Evolutionary conservation across 2,329 filamentous ascomycete genomes (phyloP).

Genomic region (Thermothelomyces thermophilus): DNA sequence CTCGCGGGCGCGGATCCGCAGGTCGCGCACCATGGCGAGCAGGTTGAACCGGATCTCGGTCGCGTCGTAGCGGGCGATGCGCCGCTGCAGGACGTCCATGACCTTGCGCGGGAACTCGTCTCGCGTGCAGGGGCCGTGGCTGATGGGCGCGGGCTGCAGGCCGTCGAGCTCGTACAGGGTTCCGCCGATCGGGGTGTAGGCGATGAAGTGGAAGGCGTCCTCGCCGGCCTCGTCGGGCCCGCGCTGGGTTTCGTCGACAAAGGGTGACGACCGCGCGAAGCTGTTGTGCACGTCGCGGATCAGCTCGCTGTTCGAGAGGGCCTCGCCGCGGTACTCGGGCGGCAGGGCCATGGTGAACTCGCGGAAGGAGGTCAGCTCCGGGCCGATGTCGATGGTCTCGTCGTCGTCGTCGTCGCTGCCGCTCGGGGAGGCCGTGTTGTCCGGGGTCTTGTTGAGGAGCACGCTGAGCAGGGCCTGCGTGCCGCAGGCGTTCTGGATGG

Average conservation of each 20-base stretch:
- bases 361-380: slow-evolving; percentile 67
- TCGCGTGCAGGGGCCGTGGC: slow-evolving; percentile 68
- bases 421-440: slow-evolving; percentile 26
- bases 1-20: slow-evolving; percentile 68
- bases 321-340: slow-evolving; percentile 59
- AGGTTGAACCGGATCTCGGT: slow-evolving; percentile 94
- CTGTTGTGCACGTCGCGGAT: slow-evolving; percentile 82
- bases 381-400: slow-evolving; percentile 61
- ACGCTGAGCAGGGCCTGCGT: slow-evolving; percentile 92
- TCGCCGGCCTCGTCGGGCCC: slow-evolving; percentile 65
- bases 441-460: slow-evolving; percentile 71
- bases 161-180: slow-evolving; percentile 92
- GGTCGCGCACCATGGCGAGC: slow-evolving; percentile 82
- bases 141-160: slow-evolving; percentile 85
- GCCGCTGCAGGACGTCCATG: slow-evolving; percentile 76
- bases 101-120: slow-evolving; percentile 72
- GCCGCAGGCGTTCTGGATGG: slow-evolving; percentile 96
- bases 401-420: slow-evolving; percentile 13
- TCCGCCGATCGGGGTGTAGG: slow-evolving; percentile 76
- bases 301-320: slow-evolving; percentile 56
- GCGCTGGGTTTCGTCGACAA: slow-evolving; percentile 81
- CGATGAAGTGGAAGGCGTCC: slow-evolving; percentile 96
- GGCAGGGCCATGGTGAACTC: slow-evolving; percentile 84
- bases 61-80: slow-evolving; percentile 77
- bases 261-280: slow-evolving; percentile 82